Evolutionary conservation across 164 flowering plant genomes (phyloP).

Genomic region (Platanus orientalis): DNA sequence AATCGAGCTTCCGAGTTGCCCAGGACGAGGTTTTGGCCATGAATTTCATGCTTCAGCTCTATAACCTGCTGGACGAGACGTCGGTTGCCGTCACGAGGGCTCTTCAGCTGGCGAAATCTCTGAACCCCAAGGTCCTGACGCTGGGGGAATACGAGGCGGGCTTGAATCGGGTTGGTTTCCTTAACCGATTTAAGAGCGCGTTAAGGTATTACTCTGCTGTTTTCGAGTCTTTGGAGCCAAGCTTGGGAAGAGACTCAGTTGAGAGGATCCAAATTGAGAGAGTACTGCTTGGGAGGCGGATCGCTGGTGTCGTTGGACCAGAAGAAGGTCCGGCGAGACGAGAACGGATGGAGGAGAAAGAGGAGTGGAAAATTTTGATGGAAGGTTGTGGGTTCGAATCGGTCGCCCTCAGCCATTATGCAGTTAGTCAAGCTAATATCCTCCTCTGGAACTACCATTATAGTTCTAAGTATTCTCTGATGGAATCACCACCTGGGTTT

Average conservation of each 20-base stretch:
- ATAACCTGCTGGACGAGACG: conserved; percentile 62
- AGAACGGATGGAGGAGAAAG: conserved; percentile 66
- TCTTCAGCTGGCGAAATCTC: conserved; percentile 55
- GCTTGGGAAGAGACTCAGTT: conserved; percentile 49
- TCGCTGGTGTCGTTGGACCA: conserved; percentile 46
- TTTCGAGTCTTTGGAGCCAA: conserved; percentile 84
- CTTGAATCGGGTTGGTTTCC: conserved; percentile 53
- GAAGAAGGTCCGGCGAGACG: conserved; percentile 34
- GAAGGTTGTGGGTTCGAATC: conserved; percentile 64
- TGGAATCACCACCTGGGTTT: conserved; percentile 67
- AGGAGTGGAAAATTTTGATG: conserved; percentile 66
- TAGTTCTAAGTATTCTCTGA: conserved; percentile 50
- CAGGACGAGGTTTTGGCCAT: conserved; percentile 65
- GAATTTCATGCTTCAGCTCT: conserved; percentile 87
- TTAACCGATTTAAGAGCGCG: conserved; percentile 56
- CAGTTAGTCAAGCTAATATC: conserved; percentile 78
- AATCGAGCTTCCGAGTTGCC: conserved; percentile 51
- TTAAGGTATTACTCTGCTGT: conserved; percentile 60
- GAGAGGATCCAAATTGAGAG: conserved; percentile 63
- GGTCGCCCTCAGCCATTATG: conserved; percentile 63
- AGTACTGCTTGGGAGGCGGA: conserved; percentile 55
- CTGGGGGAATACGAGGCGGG: conserved; percentile 81
- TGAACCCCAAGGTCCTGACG: conserved; percentile 68
- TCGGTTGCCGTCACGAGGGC: conserved; percentile 39
- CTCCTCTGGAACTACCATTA: conserved; percentile 82